These are phyloP conservation scores for Colletotrichum echinochloae DNA, from an alignment of 2,329 filamentous ascomycete genomes.

Conservation along the genomic window DNA sequence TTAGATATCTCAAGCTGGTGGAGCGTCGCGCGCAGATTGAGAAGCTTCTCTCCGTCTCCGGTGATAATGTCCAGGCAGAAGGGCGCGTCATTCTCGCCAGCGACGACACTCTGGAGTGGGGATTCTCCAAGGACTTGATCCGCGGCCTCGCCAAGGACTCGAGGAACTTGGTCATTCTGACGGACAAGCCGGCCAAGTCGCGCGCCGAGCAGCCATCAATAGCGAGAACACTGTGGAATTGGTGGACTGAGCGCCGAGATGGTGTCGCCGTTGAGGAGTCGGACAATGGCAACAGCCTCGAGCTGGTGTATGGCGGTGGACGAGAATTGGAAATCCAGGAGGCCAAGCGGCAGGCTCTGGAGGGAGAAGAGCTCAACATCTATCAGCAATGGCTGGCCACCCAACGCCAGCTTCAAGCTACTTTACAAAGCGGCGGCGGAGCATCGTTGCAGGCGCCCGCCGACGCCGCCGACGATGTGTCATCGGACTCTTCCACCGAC, in stretches of 20 bases:
- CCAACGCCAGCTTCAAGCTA: conserved; percentile 87
- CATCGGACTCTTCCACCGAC: conserved; percentile 85
- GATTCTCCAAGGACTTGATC: conserved; percentile 87
- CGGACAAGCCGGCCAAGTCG: conserved; percentile 73
- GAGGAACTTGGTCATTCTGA: conserved; percentile 87
- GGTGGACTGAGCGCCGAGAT: conserved; percentile 78
- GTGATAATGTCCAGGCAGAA: conserved; percentile 55
- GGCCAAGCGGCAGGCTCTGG: conserved; percentile 72
- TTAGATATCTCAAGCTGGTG: conserved; percentile 84
- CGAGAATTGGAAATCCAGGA: conserved; percentile 71
- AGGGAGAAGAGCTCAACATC: conserved; percentile 79
- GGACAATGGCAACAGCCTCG: conserved; percentile 67
- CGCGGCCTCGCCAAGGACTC: conserved; percentile 79
- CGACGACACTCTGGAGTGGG: conserved; percentile 92
- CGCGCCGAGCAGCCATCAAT: conserved; percentile 66
- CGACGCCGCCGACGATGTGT: conserved; percentile 84
- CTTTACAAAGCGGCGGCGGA: conserved; percentile 76
- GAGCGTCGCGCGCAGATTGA: conserved; percentile 86
- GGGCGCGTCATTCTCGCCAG: conserved; percentile 89
- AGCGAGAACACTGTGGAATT: conserved; percentile 82
- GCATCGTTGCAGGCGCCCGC: conserved; percentile 76
- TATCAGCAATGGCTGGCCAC: conserved; percentile 96
- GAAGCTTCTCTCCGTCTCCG: conserved; percentile 67
- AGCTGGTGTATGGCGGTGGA: conserved; percentile 75
- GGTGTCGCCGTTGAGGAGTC: conserved; percentile 70